A percentile compares a stretch with the other conserved stretches of the same genome.
Evolutionary conservation across 2,329 filamentous ascomycete species (phyloP).

Genomic region (Cordyceps cateniannulata): DNA sequence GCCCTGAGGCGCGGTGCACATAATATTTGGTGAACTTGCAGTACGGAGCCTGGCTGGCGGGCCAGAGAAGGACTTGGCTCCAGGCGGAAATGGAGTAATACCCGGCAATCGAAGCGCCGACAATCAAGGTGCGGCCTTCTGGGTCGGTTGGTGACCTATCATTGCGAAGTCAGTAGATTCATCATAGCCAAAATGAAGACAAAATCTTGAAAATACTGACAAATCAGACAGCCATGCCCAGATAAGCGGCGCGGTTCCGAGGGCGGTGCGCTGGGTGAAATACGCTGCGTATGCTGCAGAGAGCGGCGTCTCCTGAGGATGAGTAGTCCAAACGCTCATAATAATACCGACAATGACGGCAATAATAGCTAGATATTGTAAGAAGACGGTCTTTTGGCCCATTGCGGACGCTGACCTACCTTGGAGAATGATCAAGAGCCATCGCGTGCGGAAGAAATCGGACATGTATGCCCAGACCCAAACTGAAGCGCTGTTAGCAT

Average conservation of each 20-base stretch:
- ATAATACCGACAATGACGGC: conserved; percentile 41
- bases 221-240: conserved; percentile 46
- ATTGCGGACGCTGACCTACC: conserved; percentile 18
- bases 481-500: conserved; percentile 23
- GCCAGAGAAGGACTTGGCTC: conserved; percentile 47
- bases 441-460: conserved; percentile 41
- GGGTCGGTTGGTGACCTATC: conserved; percentile 7
- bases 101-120: conserved; percentile 41
- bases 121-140: conserved; percentile 27
- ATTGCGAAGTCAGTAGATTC: background rate
- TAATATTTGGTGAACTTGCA: conserved; percentile 25
- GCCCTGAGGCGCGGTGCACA: background rate
- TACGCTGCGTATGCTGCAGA: conserved; percentile 44
- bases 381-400: background rate
- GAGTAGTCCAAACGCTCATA: conserved; percentile 47
- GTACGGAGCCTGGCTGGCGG: conserved; percentile 42
- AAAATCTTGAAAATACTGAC: conserved; percentile 13
- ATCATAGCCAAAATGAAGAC: accelerated
- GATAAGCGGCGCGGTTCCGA: conserved; percentile 46
- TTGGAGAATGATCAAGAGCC: conserved; percentile 43
- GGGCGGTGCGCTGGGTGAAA: conserved; percentile 40
- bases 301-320: conserved; percentile 35
- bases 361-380: conserved; percentile 27
- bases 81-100: conserved; percentile 46
- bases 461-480: conserved; percentile 49